These are phyloP conservation scores for Aspergillus sp. DNA, from an alignment of 2,329 filamentous ascomycete genomes.

Conservation along the genomic window DNA sequence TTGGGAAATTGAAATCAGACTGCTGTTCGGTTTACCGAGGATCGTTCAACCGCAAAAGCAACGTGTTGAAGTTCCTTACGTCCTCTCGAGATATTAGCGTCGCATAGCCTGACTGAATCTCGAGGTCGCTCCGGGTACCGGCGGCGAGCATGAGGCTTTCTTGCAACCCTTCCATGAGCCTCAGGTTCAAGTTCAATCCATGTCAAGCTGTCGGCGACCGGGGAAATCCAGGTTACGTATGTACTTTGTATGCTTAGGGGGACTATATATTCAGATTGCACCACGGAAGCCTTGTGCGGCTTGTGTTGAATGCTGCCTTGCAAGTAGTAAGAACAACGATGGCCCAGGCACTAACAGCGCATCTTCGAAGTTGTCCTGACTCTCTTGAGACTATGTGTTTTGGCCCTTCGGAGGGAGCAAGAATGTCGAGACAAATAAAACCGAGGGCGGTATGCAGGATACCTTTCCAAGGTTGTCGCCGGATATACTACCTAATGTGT, in stretches of 20 bases:
- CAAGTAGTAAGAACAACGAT: not conserved
- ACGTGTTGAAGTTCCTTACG: too few species aligned
- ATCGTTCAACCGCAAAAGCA: not conserved
- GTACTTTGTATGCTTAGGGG: too few species aligned
- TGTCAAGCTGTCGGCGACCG: not conserved
- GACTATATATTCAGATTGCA: not conserved
- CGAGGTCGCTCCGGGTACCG: not conserved
- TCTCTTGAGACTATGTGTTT: not conserved
- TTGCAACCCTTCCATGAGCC: not conserved
- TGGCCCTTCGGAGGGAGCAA: not conserved
- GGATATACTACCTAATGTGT: not conserved
- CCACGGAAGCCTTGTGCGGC: not conserved
- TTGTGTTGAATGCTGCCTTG: not conserved
- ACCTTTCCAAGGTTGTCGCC: not conserved
- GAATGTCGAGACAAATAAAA: not conserved
- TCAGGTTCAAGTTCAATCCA: not conserved
- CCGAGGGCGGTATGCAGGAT: constrained; percentile 10
- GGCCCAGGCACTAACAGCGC: not conserved
- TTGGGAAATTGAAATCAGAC: not conserved
- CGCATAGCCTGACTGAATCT: not conserved
- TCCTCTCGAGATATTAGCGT: not conserved
- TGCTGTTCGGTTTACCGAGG: not conserved
- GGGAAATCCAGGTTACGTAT: not conserved
- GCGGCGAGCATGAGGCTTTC: not conserved
- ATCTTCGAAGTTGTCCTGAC: not conserved